A percentile compares a stretch with the other conserved stretches of the same genome.
Conservation (phyloP, 257 asterid genomes). For the Fraxinus anomala region DNA sequence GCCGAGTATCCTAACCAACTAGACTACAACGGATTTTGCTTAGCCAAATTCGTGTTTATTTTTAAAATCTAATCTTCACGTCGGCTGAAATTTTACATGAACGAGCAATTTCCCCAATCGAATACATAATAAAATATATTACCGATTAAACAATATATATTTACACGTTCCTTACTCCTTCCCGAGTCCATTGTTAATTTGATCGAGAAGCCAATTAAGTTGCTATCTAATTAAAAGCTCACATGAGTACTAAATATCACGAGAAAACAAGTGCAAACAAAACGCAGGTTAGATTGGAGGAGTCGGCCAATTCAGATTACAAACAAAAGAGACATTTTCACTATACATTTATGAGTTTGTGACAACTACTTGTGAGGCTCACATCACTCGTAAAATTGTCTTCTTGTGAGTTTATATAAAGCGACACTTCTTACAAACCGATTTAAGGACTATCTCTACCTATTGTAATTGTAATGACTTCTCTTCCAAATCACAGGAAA, state of each 20-base stretch:
- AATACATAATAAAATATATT: no score
- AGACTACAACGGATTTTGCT: constrained; percentile 49
- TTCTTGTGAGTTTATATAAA: background rate
- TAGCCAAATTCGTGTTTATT: no score
- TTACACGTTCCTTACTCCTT: no score
- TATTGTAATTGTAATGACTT: background rate
- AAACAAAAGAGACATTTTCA: background rate
- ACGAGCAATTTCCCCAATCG: no score
- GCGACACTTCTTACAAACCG: background rate
- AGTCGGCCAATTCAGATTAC: background rate
- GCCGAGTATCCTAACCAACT: constrained; percentile 61
- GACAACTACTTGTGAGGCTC: background rate
- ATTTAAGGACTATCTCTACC: background rate
- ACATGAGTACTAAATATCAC: background rate
- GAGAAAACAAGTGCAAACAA: background rate
- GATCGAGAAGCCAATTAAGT: background rate
- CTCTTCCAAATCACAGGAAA: background rate
- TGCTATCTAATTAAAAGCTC: no score
- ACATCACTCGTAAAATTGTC: no score
- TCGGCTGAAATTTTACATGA: no score
- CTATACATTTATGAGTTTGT: background rate
- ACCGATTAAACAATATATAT: no score
- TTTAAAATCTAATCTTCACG: no score
- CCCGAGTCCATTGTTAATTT: no score
- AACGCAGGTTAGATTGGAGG: background rate